phyloP scores from a whole-genome alignment of 768 basidiomycete genomes.

The Daedalea quercina region DNA sequence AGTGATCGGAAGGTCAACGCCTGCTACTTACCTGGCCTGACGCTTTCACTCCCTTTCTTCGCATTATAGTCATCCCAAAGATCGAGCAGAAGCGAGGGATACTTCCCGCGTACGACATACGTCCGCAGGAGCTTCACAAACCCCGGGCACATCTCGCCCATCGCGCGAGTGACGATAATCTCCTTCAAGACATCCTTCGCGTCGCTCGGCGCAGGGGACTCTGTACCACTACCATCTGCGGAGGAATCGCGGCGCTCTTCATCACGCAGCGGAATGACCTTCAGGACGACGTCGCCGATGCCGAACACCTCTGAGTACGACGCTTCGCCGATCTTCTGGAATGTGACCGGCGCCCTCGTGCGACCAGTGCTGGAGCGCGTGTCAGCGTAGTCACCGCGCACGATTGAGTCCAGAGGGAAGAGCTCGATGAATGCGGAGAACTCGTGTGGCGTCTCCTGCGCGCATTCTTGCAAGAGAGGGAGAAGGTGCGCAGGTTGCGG shows the following conservation, averaged over 20 bases:
- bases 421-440: slow-evolving; percentile 80
- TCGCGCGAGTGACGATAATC: slow-evolving; percentile 65
- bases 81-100: slow-evolving; percentile 70
- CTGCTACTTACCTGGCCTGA: slow-evolving; percentile 67
- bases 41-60: slow-evolving; percentile 72
- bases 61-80: slow-evolving; percentile 85
- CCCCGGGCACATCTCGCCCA: slow-evolving; percentile 70
- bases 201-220: slow-evolving; percentile 65
- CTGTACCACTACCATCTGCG: slow-evolving; percentile 17
- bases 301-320: slow-evolving; percentile 96
- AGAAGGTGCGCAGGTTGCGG: slow-evolving; percentile 46
- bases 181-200: slow-evolving; percentile 75
- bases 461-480: slow-evolving; percentile 66
- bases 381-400: slow-evolving; percentile 25
- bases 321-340: slow-evolving; percentile 92
- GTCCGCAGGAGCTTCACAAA: slow-evolving; percentile 80
- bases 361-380: slow-evolving; percentile 6
- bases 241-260: slow-evolving; percentile 27
- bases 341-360: slow-evolving; percentile 21
- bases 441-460: slow-evolving; percentile 61
- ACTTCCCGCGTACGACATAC: slow-evolving; percentile 81
- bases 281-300: slow-evolving; percentile 83
- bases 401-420: slow-evolving; percentile 69
- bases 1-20: slow-evolving; percentile 3
- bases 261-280: slow-evolving; percentile 73